phyloP scores from a whole-genome alignment of 768 basidiomycete species.

The Boletales sp. region DNA sequence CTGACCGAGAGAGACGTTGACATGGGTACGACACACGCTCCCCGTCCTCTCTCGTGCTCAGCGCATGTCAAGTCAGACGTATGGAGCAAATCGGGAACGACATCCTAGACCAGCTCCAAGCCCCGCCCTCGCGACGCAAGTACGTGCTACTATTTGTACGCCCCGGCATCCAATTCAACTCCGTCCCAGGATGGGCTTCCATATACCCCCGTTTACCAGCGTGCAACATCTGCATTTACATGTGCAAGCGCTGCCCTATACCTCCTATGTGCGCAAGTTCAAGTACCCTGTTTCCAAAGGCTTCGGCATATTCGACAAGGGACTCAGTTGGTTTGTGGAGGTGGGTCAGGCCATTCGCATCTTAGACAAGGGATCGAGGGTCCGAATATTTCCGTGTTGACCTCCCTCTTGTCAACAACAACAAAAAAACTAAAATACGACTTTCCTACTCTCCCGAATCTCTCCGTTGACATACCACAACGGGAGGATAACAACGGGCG shows the following conservation, averaged over 20 bases:
- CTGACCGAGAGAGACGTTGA: constrained; percentile 42
- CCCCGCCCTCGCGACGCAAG: constrained; percentile 45
- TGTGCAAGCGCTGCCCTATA: constrained; percentile 66
- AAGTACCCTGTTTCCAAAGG: constrained; percentile 51
- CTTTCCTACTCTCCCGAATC: too few relatives aligned
- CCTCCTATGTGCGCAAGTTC: constrained; percentile 29
- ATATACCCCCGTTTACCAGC: constrained; percentile 75
- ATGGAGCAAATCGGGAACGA: constrained; percentile 51
- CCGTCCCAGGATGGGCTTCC: constrained; percentile 64
- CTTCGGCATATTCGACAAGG: constrained; percentile 47
- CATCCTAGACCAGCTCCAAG: constrained; percentile 46
- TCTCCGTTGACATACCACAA: too few relatives aligned
- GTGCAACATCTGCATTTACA: constrained; percentile 75
- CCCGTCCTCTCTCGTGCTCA: constrained; percentile 19
- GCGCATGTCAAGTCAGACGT: constrained; percentile 34
- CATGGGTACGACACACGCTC: constrained; percentile 41
- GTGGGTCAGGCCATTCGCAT: constrained; percentile 57
- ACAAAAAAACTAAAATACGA: too few relatives aligned
- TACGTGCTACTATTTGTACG: constrained; percentile 20
- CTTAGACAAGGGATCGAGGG: constrained; percentile 49
- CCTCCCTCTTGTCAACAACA: neutral
- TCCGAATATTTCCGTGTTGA: constrained; percentile 50
- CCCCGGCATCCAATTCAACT: neutral
- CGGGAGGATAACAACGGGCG: too few relatives aligned
- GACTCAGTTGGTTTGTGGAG: constrained; percentile 70